A percentile compares a stretch with the other conserved stretches of the same genome.
Evolutionary conservation across 495 filamentous ascomycete genomes (phyloP).

Genomic region (Clohesyomyces aquaticus): DNA sequence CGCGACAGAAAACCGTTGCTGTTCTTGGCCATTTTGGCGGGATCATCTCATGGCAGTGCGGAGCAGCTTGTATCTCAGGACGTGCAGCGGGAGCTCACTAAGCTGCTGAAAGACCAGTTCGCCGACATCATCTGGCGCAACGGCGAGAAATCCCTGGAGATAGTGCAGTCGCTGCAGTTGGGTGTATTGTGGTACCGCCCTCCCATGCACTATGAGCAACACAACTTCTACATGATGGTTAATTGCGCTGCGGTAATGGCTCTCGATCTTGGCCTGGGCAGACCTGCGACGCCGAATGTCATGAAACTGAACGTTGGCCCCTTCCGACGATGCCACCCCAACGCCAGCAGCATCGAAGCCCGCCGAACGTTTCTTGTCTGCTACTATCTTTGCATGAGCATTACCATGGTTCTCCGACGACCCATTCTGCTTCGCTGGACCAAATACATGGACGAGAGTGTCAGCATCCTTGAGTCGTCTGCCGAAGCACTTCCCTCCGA

Average conservation of each 20-base stretch:
- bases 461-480: constrained; percentile 72
- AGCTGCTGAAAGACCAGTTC: constrained; percentile 71
- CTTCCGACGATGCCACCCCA: constrained; percentile 45
- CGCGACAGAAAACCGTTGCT: constrained; percentile 74
- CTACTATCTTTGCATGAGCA: constrained; percentile 71
- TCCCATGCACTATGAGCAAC: constrained; percentile 79
- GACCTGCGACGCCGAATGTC: constrained; percentile 48
- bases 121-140: constrained; percentile 74
- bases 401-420: constrained; percentile 74
- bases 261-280: constrained; percentile 83
- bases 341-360: constrained; percentile 71
- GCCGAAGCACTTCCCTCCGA: constrained; percentile 75
- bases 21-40: constrained; percentile 77
- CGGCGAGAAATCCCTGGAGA: constrained; percentile 82
- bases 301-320: constrained; percentile 48
- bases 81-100: constrained; percentile 55
- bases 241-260: constrained; percentile 84
- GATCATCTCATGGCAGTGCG: constrained; percentile 60
- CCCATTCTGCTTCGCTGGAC: constrained; percentile 81
- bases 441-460: constrained; percentile 81
- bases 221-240: constrained; percentile 88
- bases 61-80: constrained; percentile 50
- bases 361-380: constrained; percentile 79
- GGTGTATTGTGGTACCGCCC: constrained; percentile 63
- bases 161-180: constrained; percentile 75